Base-by-base conservation (phyloP, 73 alveolate genomes). In the Chromera velia region DNA sequence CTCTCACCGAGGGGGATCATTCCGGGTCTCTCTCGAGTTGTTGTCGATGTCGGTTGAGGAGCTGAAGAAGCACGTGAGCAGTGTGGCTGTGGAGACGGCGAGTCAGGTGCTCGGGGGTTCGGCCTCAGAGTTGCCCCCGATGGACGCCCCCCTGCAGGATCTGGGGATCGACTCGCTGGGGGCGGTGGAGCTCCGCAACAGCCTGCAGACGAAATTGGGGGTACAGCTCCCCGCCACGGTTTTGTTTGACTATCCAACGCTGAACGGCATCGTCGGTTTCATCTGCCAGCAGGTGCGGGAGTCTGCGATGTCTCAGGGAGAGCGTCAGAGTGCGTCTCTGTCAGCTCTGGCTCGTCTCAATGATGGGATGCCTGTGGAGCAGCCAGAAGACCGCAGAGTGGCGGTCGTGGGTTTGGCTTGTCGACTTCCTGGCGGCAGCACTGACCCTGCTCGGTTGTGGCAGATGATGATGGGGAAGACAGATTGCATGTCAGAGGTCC, bases 141-240 rank as follows among this genome's bases (percentile, higher is more conserved):
- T 34, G 40, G 80, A 79, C n/a, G 80, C 72, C 19, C 85, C 85
- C 0, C 80, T 79, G 30, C 48, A 47, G 85, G 85, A 79, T 47
- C 28, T 64, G 0, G 85, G 85, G 27, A 29, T 79, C 72, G 85
- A 79, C 69, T 79, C 85, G 19, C 67, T 79, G 32, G 69, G 79
- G 18, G 85, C 85, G 13, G 85, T 79, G 74, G 85, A 79, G 33
- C 70, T 79, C 85, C 63, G 85, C 0, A 79, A 79, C 74, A 75
- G 86, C 1, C 31, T 80, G 64, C 27, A 31, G 0, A 28, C 49
- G 22, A 40, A 13, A 13, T 13, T 40, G 55, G 55, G 55, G 22
- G 55, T 40, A 24, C 1, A 1, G 19, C 22, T 64, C 72, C 72
- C 26, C 33, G 34, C 33, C 33, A 24, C 34, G 72, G 22, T 1